Conservation (phyloP, 2,329 filamentous ascomycete species). For the Epichloe gansuensis region DNA sequence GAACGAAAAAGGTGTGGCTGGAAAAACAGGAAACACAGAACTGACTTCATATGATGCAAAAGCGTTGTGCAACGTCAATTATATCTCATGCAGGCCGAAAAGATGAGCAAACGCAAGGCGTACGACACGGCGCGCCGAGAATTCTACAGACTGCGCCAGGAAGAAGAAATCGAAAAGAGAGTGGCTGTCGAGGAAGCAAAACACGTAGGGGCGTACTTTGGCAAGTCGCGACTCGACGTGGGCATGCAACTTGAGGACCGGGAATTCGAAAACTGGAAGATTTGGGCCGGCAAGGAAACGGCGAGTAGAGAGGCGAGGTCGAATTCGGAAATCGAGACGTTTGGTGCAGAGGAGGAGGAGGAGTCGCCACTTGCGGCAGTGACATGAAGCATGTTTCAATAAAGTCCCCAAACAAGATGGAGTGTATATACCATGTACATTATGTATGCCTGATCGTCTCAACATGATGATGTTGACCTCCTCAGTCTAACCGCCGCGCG, state of each 20-base stretch:
- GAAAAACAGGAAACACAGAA: background rate
- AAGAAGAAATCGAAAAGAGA: conserved; percentile 69
- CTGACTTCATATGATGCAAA: conserved; percentile 2
- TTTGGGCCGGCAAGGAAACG: conserved; percentile 50
- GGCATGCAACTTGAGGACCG: conserved; percentile 72
- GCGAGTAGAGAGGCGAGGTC: conserved; percentile 26
- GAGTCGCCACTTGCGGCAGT: conserved; percentile 12
- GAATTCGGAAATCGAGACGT: conserved; percentile 29
- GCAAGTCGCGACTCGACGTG: conserved; percentile 59
- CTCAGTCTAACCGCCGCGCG: conserved; percentile 13
- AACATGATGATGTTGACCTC: conserved; percentile 4
- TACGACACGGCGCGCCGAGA: conserved; percentile 83
- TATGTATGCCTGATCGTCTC: conserved; percentile 8
- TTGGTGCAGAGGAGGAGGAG: conserved; percentile 24
- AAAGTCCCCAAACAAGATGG: background rate
- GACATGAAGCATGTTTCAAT: conserved; percentile 2
- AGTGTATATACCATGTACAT: conserved; percentile 13
- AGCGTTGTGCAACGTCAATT: conserved; percentile 90
- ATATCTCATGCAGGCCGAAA: conserved; percentile 60
- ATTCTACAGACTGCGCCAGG: conserved; percentile 75
- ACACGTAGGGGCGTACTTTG: conserved; percentile 79
- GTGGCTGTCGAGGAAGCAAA: conserved; percentile 80
- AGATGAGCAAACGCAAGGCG: conserved; percentile 50
- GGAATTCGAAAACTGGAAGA: conserved; percentile 73
- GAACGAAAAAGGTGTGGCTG: no score